phyloP scores from a whole-genome alignment of 148 eudicot genomes.

The Rhododendron simsii region DNA sequence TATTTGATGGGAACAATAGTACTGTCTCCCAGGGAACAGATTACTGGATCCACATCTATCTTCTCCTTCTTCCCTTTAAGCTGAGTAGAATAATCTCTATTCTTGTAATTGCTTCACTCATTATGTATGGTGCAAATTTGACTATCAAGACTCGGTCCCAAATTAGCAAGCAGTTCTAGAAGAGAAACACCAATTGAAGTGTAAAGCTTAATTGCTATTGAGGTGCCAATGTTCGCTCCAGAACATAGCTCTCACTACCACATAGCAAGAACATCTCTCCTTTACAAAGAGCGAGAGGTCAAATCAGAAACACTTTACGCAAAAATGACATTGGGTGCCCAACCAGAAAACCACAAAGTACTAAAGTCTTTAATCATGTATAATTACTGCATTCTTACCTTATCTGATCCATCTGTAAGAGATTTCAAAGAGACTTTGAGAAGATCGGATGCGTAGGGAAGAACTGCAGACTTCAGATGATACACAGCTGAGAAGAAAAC shows the following conservation, averaged over 20 bases:
- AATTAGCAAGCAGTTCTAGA: neutral
- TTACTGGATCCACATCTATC: neutral
- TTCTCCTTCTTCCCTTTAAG: neutral
- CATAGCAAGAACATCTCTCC: neutral
- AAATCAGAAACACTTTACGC: neutral
- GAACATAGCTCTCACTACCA: too few relatives aligned
- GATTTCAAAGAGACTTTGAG: constrained; percentile 42
- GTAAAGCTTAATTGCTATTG: neutral
- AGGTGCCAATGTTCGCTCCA: too few relatives aligned
- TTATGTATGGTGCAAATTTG: neutral
- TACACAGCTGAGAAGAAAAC: constrained; percentile 63
- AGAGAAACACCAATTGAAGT: neutral
- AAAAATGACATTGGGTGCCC: neutral
- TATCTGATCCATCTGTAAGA: constrained; percentile 47
- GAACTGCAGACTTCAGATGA: constrained; percentile 48
- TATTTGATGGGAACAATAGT: too few relatives aligned
- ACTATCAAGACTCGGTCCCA: neutral
- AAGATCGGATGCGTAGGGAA: constrained; percentile 46
- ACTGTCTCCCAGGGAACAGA: too few relatives aligned
- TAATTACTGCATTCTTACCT: constrained; percentile 30
- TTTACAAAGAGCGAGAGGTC: neutral
- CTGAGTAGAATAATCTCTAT: neutral
- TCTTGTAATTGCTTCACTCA: neutral
- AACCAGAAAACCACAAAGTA: neutral
- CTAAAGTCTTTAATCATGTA: neutral